Evolutionary conservation across 164 flowering plant genomes (phyloP), one percentile per base, ranked within the genome.

Genomic region (Stephania japonica): DNA sequence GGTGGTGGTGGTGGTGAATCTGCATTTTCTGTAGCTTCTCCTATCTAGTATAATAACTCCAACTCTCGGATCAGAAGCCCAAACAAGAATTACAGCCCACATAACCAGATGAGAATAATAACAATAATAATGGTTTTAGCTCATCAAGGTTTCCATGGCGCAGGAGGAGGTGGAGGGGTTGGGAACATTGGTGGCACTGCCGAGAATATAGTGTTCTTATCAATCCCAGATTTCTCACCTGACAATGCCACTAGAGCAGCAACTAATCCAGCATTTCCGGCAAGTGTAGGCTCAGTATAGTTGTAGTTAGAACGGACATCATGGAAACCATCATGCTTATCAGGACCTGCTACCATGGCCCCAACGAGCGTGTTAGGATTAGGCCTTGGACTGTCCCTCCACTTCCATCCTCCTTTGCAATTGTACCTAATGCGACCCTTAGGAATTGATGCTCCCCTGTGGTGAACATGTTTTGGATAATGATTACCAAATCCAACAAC

Each of bases 341-440:
- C 98, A 12, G 98, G 99, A 38, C 99, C 99, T 7, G 95, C 98
- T 73, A 94, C 99, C 99, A 94, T 91, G 65, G 99, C 99, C 73
- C 99, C 99, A 18, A 85, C 86, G 19, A 94, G 14, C 19, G 90
- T 87, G 76, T 94, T 91, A 7, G 97, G 97, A 73, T 94, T 90
- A n/a, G 97, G 86, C 78, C 84, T 91, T 25, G 73, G 24, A 7
- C 79, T 75, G 84, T 92, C 97, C 83, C 97, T 91, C 97, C 96
- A 94, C 72, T 88, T 91, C 96, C 96, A 90, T 74, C 99, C 99
- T 75, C 98, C 98, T 81, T 88, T 92, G 67, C 99, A 94, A 79
- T 78, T 89, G 49, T 92, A 92, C 74, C 75, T 87, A 65, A 88
- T 63, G 75, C 88, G 90, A 85, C 89, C 87, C 83, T 93, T 90